A percentile compares a stretch with the other conserved stretches of the same genome.
Evolutionary conservation across 2,329 filamentous ascomycete species (phyloP).

Genomic region (Phaeoacremonium minimum): DNA sequence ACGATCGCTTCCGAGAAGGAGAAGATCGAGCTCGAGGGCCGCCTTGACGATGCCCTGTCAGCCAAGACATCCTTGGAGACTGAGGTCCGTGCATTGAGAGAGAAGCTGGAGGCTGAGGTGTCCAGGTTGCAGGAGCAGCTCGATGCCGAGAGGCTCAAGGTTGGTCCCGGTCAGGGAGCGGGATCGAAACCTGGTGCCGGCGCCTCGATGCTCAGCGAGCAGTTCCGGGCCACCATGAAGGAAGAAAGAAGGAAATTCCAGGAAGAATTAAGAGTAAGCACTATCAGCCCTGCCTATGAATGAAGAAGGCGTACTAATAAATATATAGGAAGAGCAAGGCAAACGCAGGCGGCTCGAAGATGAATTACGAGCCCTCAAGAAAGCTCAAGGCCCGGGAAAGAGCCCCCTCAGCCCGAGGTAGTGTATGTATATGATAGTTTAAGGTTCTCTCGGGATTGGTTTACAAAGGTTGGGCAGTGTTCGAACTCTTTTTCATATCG

Average conservation of each 20-base stretch:
- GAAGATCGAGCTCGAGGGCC: conserved; percentile 38
- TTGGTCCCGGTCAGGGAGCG: conserved; percentile 23
- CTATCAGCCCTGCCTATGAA: background rate
- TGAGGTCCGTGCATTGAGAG: conserved; percentile 28
- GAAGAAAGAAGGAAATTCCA: conserved; percentile 54
- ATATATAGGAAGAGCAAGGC: conserved; percentile 43
- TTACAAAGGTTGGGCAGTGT: too few species aligned
- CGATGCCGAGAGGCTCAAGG: conserved; percentile 45
- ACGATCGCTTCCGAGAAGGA: conserved; percentile 46
- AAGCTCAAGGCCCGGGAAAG: conserved; percentile 35
- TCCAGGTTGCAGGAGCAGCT: conserved; percentile 44
- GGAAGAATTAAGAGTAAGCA: conserved; percentile 45
- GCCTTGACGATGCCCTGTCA: conserved; percentile 34
- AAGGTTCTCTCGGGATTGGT: too few species aligned
- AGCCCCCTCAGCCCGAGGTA: conserved; percentile 35
- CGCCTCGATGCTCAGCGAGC: conserved; percentile 50
- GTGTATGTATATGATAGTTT: too few species aligned
- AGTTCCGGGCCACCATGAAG: conserved; percentile 51
- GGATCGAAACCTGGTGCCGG: conserved; percentile 32
- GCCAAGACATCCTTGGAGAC: conserved; percentile 28
- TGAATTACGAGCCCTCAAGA: conserved; percentile 39
- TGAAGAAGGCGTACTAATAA: conserved; percentile 19
- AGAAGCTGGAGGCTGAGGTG: conserved; percentile 36
- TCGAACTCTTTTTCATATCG: too few species aligned
- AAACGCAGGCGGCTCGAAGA: conserved; percentile 45